Base-by-base conservation (phyloP, 176 grass and related monocot genomes). In the Musa itinerans region DNA sequence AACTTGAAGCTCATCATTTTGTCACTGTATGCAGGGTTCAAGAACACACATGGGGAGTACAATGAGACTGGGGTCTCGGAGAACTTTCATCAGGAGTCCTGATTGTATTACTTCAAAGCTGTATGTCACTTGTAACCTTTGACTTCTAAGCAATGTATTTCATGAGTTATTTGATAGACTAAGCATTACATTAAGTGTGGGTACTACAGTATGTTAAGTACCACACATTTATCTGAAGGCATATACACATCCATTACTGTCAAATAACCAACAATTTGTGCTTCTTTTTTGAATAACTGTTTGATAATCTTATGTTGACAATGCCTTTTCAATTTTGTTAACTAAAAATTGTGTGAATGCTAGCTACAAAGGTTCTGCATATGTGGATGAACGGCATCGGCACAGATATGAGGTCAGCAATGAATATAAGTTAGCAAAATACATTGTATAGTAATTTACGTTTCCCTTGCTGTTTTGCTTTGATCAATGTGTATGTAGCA, bases 1-100 rank as follows among this genome's bases (percentile, higher is more conserved):
- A 43, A 43, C 4, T 43, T 43, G 34, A 43, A 43, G 34, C 34
- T 82, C 52, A 77, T 54, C 4, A 56, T 14, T 79, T 43, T 79
- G 63, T 48, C 19, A 52, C 57, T 78, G 1, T 15, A 53, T 83
- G 27, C 58, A 93, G 95, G 90, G 93, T 84, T 98, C 95, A 81
- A 98, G 87, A 82, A 91, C 95, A 14, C 90, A 98, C 76, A 94
- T 94, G 95, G 95, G 95, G 84, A 98, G 84, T 74, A 98, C 95
- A 1, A 98, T 98, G 95, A 88, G 95, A 64, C 84, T 98, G 72
- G 95, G 95, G 16, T 87, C 79, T 73, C 71, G 90, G 69, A 87
- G 83, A 89, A 98, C 95, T 48, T 82, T 98, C 76, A 87, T 98
- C 27, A 23, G 78, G 49, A 84, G 70, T 61, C 73, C 80, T 81